Evolutionary conservation across 441 rosid genomes (phyloP).

Genomic region (Biscutella laevigata): DNA sequence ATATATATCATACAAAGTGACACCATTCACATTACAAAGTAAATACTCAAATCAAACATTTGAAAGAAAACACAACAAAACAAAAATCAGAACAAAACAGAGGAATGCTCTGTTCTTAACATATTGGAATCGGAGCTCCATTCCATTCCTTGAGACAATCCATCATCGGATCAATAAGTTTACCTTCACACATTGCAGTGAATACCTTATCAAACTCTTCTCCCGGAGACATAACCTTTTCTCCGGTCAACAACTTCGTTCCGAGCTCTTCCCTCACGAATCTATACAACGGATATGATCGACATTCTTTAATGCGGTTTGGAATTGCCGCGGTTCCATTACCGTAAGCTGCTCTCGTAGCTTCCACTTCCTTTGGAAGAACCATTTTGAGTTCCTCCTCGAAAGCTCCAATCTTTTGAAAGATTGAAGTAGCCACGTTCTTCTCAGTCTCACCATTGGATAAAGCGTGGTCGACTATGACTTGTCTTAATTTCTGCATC

Average conservation of each 20-base stretch:
- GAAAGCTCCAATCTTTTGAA: constrained; percentile 52
- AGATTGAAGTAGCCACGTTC: constrained; percentile 40
- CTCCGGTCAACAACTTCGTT: constrained; percentile 44
- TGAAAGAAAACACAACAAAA: not conserved
- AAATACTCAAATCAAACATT: constrained; percentile 3
- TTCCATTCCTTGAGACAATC: constrained; percentile 65
- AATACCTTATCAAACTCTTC: constrained; percentile 55
- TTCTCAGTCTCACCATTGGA: constrained; percentile 50
- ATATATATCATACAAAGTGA: constrained; percentile 13
- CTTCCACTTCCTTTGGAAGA: constrained; percentile 57
- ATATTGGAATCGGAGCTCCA: constrained; percentile 57
- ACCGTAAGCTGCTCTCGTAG: constrained; percentile 31
- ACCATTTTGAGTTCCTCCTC: constrained; percentile 49
- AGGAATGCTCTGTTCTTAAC: constrained; percentile 21
- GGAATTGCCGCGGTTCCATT: constrained; percentile 36
- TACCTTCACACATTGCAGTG: constrained; percentile 44
- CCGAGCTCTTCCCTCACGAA: constrained; percentile 61
- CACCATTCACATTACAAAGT: constrained; percentile 15
- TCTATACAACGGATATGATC: constrained; percentile 56
- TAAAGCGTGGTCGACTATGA: constrained; percentile 59
- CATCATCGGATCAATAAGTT: constrained; percentile 60
- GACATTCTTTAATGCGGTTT: constrained; percentile 54
- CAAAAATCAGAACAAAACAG: not conserved
- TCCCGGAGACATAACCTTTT: constrained; percentile 49
- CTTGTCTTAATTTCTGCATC: constrained; percentile 65